phyloP scores from a whole-genome alignment of 2,329 filamentous ascomycete genomes.

The Fusarium caatingaense region DNA sequence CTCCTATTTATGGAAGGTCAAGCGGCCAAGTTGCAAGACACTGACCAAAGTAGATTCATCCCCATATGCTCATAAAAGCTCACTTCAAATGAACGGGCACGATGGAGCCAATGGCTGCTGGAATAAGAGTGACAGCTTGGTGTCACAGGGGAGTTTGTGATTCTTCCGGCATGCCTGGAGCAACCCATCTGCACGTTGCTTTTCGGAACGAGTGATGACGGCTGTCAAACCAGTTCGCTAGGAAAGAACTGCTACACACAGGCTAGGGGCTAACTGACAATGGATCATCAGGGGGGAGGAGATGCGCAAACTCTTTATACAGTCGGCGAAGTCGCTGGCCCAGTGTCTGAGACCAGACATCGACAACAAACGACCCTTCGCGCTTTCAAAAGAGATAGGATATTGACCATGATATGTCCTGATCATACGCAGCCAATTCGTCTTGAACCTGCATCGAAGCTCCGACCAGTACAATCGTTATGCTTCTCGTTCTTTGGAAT shows the following conservation, averaged over 20 bases:
- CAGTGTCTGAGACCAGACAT: neutral
- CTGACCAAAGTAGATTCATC: neutral
- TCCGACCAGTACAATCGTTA: constrained; percentile 16
- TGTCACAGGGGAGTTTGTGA: constrained; percentile 33
- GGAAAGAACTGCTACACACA: constrained; percentile 33
- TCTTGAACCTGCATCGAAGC: neutral
- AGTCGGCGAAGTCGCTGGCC: neutral
- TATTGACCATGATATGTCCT: constrained; percentile 31
- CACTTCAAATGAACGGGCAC: neutral
- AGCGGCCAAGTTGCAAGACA: constrained; percentile 7
- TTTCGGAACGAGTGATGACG: constrained; percentile 38
- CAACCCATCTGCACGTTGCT: constrained; percentile 34
- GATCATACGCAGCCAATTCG: constrained; percentile 2
- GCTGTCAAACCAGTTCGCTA: constrained; percentile 35
- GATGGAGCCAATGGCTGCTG: constrained; percentile 14
- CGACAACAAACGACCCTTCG: constrained; percentile 6
- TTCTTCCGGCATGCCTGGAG: constrained; percentile 30
- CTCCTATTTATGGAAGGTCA: constrained; percentile 4
- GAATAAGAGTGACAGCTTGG: constrained; percentile 26
- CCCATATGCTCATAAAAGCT: neutral
- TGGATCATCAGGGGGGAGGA: constrained; percentile 17
- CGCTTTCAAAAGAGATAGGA: constrained; percentile 4
- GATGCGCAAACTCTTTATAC: constrained; percentile 15
- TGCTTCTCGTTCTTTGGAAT: constrained; percentile 16
- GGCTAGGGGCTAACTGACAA: constrained; percentile 2